These are phyloP conservation scores for Scenedesmus sp. DNA, from an alignment of 163 green algal species.

Conservation along the genomic window DNA sequence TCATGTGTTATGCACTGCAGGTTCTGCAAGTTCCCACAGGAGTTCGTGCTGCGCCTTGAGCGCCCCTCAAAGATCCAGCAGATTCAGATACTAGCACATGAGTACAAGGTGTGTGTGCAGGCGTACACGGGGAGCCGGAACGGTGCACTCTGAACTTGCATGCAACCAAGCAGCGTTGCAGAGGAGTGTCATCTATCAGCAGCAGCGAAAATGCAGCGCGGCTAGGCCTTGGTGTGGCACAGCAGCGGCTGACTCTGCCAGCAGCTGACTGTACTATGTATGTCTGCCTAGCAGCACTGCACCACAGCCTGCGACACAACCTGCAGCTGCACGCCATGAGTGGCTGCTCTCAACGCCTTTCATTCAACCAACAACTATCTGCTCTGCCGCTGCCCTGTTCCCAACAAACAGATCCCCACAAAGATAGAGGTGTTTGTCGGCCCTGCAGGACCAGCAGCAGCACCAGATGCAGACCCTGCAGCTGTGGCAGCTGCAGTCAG, in stretches of 20 bases:
- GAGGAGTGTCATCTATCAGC: neutral
- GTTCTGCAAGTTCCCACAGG: slow-evolving; percentile 89
- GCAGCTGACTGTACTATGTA: neutral
- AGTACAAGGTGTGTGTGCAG: slow-evolving; percentile 87
- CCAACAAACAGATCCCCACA: slow-evolving; percentile 77
- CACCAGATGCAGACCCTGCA: neutral
- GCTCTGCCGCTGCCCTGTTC: neutral
- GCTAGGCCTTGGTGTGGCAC: neutral
- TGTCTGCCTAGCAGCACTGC: neutral
- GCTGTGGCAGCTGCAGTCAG: slow-evolving; percentile 21
- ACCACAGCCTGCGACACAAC: neutral
- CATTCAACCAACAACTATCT: neutral
- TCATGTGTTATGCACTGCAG: slow-evolving; percentile 59
- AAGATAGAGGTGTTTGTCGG: slow-evolving; percentile 89
- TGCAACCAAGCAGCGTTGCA: neutral
- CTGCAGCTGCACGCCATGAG: neutral
- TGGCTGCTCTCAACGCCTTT: neutral
- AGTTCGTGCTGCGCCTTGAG: slow-evolving; percentile 86
- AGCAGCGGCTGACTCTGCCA: neutral
- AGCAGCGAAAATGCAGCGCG: neutral
- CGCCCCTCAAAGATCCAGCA: slow-evolving; percentile 79
- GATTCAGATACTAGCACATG: slow-evolving; percentile 95
- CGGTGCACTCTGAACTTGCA: neutral
- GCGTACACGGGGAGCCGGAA: neutral
- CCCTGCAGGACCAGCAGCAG: neutral